Base-by-base conservation (phyloP, 768 basidiomycete genomes). In the Lactarius hengduanensis region DNA sequence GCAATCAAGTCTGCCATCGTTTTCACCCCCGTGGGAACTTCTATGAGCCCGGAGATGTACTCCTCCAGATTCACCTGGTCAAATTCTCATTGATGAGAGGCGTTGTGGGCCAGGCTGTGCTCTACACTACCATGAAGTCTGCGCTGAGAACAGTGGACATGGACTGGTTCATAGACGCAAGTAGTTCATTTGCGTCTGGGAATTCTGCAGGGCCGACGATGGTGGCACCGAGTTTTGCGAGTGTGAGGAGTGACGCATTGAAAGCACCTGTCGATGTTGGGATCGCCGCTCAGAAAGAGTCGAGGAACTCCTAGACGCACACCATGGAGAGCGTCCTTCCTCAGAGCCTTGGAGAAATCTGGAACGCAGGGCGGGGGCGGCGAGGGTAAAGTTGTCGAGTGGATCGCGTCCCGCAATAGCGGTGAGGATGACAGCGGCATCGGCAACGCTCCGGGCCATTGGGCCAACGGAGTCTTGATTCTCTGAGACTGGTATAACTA, bases 191-290 rank as follows among this genome's bases (percentile, higher is more conserved):
- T 4, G 82, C 83, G 32, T 83, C 82, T 0, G 86, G 82, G 18
- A 89, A 75, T 65, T 88, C 84, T 1, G 86, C 84, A 1, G 87
- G 86, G 72, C 90, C 88, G 10, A 89, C 78, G 9, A 90, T 77
- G 0, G 82, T 78, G 13, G 82, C 83, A 18, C 82, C 83, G 7
- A 82, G 75, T 3, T 66, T 63, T 2, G 75, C 72, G 22, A 84
- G 72, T 11, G 76, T 72, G 38, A 75, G 74, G 26, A 84, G 69
- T 2, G 79, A 76, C 7, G 73, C 74, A 57, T 80, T 72, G 72
- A 83, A 83, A 43, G 77, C 79, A 7, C 78, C 68, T n/a, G 3
- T 74, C 63, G 36, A 77, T 72, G 26, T 73, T 61, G 4, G 69
- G 22, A 36, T 73, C 72, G 16, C 67, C 71, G 3, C 40, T 34